phyloP scores from a whole-genome alignment of 148 eudicot species.

The Camellia granthamiana region DNA sequence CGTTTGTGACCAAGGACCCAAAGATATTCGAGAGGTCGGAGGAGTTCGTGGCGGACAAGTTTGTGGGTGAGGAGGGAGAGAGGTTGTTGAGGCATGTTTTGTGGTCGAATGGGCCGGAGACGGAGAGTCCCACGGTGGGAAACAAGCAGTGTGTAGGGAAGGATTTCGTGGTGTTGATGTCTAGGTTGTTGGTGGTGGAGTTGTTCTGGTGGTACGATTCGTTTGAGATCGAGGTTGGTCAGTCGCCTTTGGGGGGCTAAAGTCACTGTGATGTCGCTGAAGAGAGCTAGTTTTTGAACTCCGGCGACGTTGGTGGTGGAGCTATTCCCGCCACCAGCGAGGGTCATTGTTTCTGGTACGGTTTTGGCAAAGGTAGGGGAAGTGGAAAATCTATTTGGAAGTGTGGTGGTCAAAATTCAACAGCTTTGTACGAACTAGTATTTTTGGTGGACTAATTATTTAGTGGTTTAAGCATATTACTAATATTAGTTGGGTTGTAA shows the following conservation, averaged over 20 bases:
- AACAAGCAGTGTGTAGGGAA: conserved; percentile 83
- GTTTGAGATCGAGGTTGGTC: conserved; percentile 55
- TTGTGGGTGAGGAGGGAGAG: conserved; percentile 64
- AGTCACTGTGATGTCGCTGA: conserved; percentile 54
- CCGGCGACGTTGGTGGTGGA: background rate
- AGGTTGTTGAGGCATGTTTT: conserved; percentile 51
- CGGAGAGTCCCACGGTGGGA: conserved; percentile 37
- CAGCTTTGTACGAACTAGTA: too few species aligned
- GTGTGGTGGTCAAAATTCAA: too few species aligned
- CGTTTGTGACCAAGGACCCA: conserved; percentile 71
- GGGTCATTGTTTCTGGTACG: too few species aligned
- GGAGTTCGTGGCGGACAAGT: conserved; percentile 70
- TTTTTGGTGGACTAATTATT: too few species aligned
- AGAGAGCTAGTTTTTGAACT: conserved; percentile 44
- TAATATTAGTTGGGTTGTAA: too few species aligned
- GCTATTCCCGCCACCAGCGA: too few species aligned
- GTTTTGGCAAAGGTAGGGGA: too few species aligned
- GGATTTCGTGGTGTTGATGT: conserved; percentile 65
- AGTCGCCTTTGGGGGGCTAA: conserved; percentile 54
- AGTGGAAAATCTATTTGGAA: too few species aligned
- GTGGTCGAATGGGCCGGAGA: conserved; percentile 86
- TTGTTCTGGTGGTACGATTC: conserved; percentile 68
- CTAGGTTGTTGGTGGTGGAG: conserved; percentile 66
- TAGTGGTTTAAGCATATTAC: too few species aligned
- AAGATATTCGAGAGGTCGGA: conserved; percentile 58